Percentiles rank a stretch among this genome's conserved stretches.
phyloP scores from a whole-genome alignment of 345 rosid genomes.

The Nephelium lappaceum region DNA sequence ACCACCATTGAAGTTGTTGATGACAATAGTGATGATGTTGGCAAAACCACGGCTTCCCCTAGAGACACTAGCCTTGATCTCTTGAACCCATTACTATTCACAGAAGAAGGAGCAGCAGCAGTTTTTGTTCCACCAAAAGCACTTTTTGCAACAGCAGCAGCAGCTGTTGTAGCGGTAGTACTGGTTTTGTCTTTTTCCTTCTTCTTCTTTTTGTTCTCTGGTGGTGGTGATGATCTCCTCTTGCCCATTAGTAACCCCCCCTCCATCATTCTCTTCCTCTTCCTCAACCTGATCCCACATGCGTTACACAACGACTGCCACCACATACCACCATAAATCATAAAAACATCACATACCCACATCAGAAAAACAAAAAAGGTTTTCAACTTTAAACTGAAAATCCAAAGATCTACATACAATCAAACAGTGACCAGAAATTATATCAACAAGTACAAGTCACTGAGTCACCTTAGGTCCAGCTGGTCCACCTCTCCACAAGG shows the following conservation, averaged over 20 bases:
- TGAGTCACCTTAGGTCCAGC: slow-evolving; percentile 76
- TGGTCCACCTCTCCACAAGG: slow-evolving; percentile 94
- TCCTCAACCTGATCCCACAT: slow-evolving; percentile 84
- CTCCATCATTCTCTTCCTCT: slow-evolving; percentile 47
- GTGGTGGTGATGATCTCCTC: slow-evolving; percentile 3
- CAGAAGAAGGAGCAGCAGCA: background rate
- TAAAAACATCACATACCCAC: slow-evolving; percentile 2
- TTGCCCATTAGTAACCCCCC: slow-evolving; percentile 11
- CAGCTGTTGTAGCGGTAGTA: background rate
- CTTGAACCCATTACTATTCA: slow-evolving; percentile 8
- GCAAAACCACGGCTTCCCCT: slow-evolving; percentile 40
- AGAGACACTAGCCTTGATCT: slow-evolving; percentile 30
- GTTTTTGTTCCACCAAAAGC: background rate
- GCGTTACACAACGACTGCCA: slow-evolving; percentile 87
- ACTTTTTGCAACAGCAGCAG: background rate
- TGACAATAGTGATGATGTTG: slow-evolving; percentile 27
- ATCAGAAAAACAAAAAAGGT: slow-evolving; percentile 1
- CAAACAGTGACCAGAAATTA: background rate
- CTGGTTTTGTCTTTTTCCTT: slow-evolving; percentile 36
- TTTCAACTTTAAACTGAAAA: background rate
- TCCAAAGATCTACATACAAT: background rate
- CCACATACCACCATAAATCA: background rate
- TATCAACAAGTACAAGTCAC: too few relatives aligned
- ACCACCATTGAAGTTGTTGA: slow-evolving; percentile 20
- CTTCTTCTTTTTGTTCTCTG: background rate